phyloP scores from a whole-genome alignment of 2,329 filamentous ascomycete species.

The Calonectria leucothoes region DNA sequence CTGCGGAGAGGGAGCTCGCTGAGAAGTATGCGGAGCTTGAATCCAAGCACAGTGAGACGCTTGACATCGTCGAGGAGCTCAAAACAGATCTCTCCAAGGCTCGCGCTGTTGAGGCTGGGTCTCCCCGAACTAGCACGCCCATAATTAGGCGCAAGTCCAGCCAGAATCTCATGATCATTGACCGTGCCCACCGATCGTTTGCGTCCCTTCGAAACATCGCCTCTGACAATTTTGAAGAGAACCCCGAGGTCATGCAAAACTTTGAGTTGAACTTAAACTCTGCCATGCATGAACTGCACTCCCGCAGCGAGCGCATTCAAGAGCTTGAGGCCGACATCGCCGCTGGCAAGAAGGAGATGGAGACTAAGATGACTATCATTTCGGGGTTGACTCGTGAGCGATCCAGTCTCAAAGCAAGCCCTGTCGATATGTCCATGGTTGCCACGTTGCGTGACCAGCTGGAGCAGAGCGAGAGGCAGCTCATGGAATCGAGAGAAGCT shows the following conservation, averaged over 20 bases:
- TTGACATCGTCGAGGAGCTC: constrained; percentile 90
- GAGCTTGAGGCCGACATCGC: constrained; percentile 87
- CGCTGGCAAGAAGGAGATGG: constrained; percentile 93
- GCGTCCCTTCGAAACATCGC: constrained; percentile 91
- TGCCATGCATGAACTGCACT: constrained; percentile 91
- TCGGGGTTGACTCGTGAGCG: constrained; percentile 92
- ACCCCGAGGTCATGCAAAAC: constrained; percentile 87
- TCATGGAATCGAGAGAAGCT: constrained; percentile 77
- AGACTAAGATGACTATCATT: constrained; percentile 95
- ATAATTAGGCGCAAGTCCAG: constrained; percentile 94
- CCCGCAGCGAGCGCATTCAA: constrained; percentile 88
- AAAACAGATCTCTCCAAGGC: constrained; percentile 87
- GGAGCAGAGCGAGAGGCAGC: constrained; percentile 84
- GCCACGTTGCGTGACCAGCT: constrained; percentile 89
- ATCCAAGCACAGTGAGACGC: constrained; percentile 81
- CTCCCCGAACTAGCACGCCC: constrained; percentile 74
- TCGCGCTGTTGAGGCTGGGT: constrained; percentile 69
- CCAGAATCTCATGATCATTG: constrained; percentile 86
- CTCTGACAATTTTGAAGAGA: constrained; percentile 82
- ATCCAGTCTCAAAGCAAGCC: constrained; percentile 84
- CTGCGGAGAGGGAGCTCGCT: constrained; percentile 77
- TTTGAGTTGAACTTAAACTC: constrained; percentile 93
- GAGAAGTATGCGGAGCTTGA: constrained; percentile 87
- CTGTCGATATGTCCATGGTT: constrained; percentile 92
- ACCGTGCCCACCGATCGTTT: constrained; percentile 92